A percentile compares a stretch with the other conserved stretches of the same genome.
Conservation (phyloP, 2,329 filamentous ascomycete species). For the Aspergillus caelatus region DNA sequence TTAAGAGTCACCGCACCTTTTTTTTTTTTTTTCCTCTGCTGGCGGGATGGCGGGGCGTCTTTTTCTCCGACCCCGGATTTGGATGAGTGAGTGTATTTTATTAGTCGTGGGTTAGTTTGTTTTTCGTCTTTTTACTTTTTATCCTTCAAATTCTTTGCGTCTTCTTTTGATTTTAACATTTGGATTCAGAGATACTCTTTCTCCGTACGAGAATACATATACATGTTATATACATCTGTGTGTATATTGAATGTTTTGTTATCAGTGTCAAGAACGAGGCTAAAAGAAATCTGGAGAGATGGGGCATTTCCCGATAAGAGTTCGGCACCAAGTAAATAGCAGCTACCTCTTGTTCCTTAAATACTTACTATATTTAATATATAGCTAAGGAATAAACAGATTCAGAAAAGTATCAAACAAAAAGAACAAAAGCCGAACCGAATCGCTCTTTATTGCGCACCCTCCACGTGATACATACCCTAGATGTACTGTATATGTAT, state of each 20-base stretch:
- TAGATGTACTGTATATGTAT: too few species aligned
- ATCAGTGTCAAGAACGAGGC: neutral
- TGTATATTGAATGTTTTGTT: neutral
- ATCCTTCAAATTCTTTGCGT: too few species aligned
- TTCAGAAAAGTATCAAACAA: neutral
- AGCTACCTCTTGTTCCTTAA: neutral
- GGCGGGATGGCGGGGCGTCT: constrained; percentile 22
- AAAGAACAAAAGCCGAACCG: neutral
- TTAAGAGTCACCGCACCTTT: constrained; percentile 4
- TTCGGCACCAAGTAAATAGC: neutral
- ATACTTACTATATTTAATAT: neutral
- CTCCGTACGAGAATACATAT: neutral
- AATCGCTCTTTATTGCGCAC: too few species aligned
- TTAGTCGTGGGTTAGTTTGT: neutral
- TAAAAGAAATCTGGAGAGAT: neutral
- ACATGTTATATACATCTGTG: neutral
- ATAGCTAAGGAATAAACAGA: neutral
- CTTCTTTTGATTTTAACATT: neutral
- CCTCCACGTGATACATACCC: neutral
- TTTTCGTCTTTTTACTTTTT: neutral
- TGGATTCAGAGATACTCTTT: neutral
- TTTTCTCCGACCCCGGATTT: constrained; percentile 25
- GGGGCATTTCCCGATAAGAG: neutral
- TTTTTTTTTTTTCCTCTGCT: constrained; percentile 14
- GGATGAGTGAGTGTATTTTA: constrained; percentile 6